These are phyloP conservation scores for Lasiodiplodia hormozganensis DNA, from an alignment of 2,329 filamentous ascomycete genomes.

Conservation along the genomic window DNA sequence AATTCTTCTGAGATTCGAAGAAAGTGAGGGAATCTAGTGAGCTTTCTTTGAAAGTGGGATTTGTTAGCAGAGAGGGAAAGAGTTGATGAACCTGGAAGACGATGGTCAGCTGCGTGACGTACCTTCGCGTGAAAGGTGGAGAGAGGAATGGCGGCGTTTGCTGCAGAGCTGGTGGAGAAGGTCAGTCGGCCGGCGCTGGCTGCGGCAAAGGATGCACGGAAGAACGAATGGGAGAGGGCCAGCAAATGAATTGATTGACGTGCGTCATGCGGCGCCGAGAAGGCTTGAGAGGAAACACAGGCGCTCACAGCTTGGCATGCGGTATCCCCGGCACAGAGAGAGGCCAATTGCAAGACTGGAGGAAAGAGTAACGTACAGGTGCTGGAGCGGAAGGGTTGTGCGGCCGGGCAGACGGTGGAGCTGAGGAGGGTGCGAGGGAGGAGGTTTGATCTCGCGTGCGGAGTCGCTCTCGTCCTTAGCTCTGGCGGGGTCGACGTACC, in stretches of 20 bases:
- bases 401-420: background rate
- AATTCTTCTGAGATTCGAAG: background rate
- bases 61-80: background rate
- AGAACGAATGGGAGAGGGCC: background rate
- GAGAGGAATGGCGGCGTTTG: background rate
- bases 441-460: background rate
- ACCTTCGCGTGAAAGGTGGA: background rate
- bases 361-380: background rate
- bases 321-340: background rate
- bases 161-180: background rate
- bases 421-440: background rate
- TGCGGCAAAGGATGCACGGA: too few species aligned
- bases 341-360: background rate
- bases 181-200: too few species aligned
- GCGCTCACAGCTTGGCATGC: slow-evolving; percentile 3
- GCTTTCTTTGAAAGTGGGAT: background rate
- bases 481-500: background rate
- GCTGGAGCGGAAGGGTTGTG: background rate
- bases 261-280: slow-evolving; percentile 8
- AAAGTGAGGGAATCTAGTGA: background rate
- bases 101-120: background rate
- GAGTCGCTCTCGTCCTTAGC: background rate
- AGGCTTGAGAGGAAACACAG: background rate
- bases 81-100: background rate
- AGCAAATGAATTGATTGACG: background rate